phyloP scores from a whole-genome alignment of 148 eudicot genomes.

The Rhododendron griersonianum region DNA sequence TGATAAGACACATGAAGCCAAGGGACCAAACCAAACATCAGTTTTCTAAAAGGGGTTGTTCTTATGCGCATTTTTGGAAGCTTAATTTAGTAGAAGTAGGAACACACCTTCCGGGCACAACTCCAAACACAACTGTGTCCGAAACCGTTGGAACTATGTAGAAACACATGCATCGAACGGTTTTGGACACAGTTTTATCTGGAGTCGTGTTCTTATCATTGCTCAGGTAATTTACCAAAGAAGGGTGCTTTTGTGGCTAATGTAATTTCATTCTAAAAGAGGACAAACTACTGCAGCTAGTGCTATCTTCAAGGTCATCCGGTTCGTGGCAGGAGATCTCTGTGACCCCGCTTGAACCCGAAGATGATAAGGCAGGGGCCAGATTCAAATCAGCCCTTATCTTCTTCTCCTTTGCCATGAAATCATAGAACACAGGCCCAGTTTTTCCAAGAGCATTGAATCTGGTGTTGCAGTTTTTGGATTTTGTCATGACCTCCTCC shows the following conservation, averaged over 20 bases:
- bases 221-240: background rate
- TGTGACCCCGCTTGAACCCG: constrained; percentile 82
- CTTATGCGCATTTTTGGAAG: background rate
- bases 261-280: constrained; percentile 28
- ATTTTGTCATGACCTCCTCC: constrained; percentile 3
- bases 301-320: constrained; percentile 63
- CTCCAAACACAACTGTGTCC: background rate
- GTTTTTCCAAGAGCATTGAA: background rate
- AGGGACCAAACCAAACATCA: constrained; percentile 11
- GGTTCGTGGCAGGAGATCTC: constrained; percentile 33
- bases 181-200: background rate
- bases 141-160: background rate
- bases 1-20: background rate
- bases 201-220: background rate
- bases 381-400: constrained; percentile 49
- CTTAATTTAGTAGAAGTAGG: background rate
- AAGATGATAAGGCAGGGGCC: constrained; percentile 54
- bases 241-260: constrained; percentile 1
- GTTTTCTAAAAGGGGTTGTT: background rate
- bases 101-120: background rate
- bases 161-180: background rate
- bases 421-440: constrained; percentile 68
- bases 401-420: constrained; percentile 46
- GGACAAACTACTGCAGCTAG: constrained; percentile 53
- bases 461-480: background rate